These are phyloP conservation scores for Eucalyptus virginea DNA, from an alignment of 345 rosid genomes.

Conservation along the genomic window DNA sequence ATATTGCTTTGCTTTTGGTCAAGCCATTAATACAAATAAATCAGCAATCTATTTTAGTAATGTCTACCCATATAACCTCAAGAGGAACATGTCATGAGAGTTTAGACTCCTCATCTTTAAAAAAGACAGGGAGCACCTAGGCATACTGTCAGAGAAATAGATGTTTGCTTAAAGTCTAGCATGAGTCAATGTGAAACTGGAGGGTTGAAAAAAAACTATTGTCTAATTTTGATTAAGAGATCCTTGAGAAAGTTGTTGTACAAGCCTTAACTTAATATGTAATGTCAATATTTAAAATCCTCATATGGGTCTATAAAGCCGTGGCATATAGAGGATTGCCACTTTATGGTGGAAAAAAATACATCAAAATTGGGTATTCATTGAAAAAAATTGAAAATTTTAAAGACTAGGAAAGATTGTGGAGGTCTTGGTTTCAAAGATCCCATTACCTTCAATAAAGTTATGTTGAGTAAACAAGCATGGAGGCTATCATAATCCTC, in stretches of 20 bases:
- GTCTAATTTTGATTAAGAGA: background rate
- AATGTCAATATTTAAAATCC: background rate
- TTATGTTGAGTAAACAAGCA: background rate
- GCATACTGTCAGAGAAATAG: too few species aligned
- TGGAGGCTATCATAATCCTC: background rate
- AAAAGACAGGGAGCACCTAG: too few species aligned
- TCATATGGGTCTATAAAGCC: too few species aligned
- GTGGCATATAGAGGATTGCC: background rate
- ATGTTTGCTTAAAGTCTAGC: too few species aligned
- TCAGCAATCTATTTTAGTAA: too few species aligned
- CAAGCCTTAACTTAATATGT: background rate
- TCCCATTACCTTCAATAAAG: background rate
- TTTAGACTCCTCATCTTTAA: too few species aligned
- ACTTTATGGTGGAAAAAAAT: background rate
- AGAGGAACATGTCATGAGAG: too few species aligned
- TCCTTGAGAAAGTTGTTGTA: background rate
- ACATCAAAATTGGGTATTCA: too few species aligned
- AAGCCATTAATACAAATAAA: too few species aligned
- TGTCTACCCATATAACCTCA: too few species aligned
- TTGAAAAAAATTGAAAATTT: too few species aligned
- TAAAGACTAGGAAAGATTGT: background rate
- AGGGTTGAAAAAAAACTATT: background rate
- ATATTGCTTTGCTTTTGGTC: too few species aligned
- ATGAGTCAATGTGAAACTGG: background rate
- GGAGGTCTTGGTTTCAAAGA: background rate